Percentiles rank a stretch among this genome's conserved stretches.
Evolutionary conservation across 148 eudicot species (phyloP).

Genomic region (Vaccinium corymbosum): DNA sequence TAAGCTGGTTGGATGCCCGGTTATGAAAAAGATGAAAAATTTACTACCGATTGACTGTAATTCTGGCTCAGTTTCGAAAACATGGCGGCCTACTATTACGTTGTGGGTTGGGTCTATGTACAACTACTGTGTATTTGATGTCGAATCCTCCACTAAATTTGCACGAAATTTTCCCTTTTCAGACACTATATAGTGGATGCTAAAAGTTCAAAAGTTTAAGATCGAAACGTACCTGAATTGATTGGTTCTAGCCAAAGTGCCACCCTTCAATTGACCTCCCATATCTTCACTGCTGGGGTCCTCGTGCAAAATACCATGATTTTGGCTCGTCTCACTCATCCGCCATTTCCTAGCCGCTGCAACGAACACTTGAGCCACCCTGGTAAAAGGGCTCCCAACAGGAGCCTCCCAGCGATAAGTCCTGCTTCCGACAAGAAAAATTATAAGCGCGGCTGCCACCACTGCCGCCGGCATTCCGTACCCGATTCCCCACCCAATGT

Average conservation of each 20-base stretch:
- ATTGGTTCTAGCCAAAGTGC: conserved; percentile 37
- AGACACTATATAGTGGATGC: neutral
- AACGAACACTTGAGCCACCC: conserved; percentile 58
- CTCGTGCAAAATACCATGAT: conserved; percentile 20
- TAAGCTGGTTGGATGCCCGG: neutral
- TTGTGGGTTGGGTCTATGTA: neutral
- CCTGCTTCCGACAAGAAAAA: conserved; percentile 41
- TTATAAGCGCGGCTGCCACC: conserved; percentile 41
- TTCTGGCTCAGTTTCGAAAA: neutral
- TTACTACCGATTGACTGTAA: neutral
- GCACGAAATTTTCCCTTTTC: neutral
- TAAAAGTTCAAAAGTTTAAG: neutral
- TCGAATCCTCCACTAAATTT: neutral
- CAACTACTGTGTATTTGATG: neutral
- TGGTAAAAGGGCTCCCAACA: conserved; percentile 68
- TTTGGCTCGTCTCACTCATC: conserved; percentile 15
- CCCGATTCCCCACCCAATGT: conserved; percentile 57
- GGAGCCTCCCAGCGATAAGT: conserved; percentile 47
- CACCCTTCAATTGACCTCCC: neutral
- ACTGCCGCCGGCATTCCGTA: conserved; percentile 43
- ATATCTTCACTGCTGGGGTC: conserved; percentile 15
- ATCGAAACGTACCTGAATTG: conserved; percentile 50
- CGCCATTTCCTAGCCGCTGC: conserved; percentile 52
- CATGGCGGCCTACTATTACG: neutral
- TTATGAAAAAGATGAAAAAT: neutral